These are phyloP conservation scores for Tetracladium marchalianum DNA, from an alignment of 495 filamentous ascomycete genomes.

Conservation along the genomic window DNA sequence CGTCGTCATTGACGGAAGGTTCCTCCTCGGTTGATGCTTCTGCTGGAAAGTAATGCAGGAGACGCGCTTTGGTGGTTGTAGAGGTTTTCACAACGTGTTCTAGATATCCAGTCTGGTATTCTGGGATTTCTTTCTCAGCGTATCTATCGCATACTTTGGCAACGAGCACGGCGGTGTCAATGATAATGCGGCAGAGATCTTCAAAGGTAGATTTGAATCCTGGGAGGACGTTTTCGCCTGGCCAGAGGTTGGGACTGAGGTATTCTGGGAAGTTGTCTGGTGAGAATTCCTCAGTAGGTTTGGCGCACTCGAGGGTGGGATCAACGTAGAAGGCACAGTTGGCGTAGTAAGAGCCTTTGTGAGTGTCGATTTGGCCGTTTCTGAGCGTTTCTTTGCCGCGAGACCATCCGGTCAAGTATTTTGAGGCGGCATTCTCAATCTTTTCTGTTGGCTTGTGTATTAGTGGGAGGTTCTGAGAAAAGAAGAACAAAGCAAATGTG, in stretches of 20 bases:
- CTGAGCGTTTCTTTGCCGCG: constrained; percentile 91
- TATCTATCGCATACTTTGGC: constrained; percentile 81
- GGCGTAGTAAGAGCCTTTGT: constrained; percentile 94
- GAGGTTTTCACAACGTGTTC: constrained; percentile 79
- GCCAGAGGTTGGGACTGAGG: constrained; percentile 74
- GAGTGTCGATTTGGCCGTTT: constrained; percentile 77
- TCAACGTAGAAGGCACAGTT: constrained; percentile 91
- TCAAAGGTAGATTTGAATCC: constrained; percentile 65
- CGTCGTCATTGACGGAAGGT: constrained; percentile 51
- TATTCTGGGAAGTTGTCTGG: constrained; percentile 50
- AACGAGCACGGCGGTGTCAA: constrained; percentile 80
- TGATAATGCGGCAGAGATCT: constrained; percentile 71
- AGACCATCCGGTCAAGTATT: constrained; percentile 64
- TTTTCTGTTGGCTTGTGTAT: constrained; percentile 29
- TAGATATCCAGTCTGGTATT: constrained; percentile 67
- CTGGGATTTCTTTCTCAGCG: constrained; percentile 63
- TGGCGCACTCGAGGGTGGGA: constrained; percentile 47
- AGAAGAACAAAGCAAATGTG: background rate
- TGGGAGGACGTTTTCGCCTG: constrained; percentile 50
- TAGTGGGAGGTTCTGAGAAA: background rate
- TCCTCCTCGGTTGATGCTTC: constrained; percentile 24
- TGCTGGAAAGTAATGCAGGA: constrained; percentile 88
- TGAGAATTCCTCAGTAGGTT: constrained; percentile 44
- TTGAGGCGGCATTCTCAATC: constrained; percentile 53
- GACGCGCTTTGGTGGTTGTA: constrained; percentile 79